Evolutionary conservation across 2,329 filamentous ascomycete genomes (phyloP), one percentile per base, ranked within the genome.

Genomic region (Onygenales sp.): DNA sequence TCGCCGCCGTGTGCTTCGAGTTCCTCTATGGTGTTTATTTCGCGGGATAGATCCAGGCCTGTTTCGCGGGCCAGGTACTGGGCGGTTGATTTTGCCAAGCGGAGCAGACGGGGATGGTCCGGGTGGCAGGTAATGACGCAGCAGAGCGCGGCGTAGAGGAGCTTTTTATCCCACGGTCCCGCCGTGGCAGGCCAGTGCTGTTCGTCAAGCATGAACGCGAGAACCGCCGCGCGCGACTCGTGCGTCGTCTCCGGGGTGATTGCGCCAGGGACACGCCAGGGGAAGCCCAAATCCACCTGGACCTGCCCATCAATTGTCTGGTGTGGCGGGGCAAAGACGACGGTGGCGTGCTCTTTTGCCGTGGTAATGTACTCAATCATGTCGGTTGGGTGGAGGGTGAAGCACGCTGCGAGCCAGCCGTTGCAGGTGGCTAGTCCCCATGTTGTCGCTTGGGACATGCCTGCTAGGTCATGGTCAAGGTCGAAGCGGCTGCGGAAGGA

Each of bases 311-410:
- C 31, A 43, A 32, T 44, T 37, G 4, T 63, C 54, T 52, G 33
- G 9, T 56, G 54, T 17, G 61, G 59, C 3, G 58, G 57, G 1
- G 62, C 61, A 53, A 74, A 72, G 1, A 70, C 54, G 7, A 79
- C 58, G 0, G 62, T 69, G 1, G 67, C 63, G n/a, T 65, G 64
- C 51, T 79, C 73, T 31, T 76, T 71, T 3, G 73, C 70, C 6
- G 70, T 63, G 6, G 76, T 76, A 0, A 72, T 71, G 60, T 83
- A 83, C 55, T 83, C 77, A 11, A 82, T 67, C 67, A 78, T 76
- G 60, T 82, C 76, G 3, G 73, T 77, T 0, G 80, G 80, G 61
- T 84, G 78, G 32, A 79, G 59, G 2, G 75, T 78, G 46, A 76
- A 68, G 52, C 74, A 77, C 3, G 71, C 70, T 4, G 77, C 79